Evolutionary conservation across 495 filamentous ascomycete genomes (phyloP).

Genomic region (Aspergillus ellipticus): DNA sequence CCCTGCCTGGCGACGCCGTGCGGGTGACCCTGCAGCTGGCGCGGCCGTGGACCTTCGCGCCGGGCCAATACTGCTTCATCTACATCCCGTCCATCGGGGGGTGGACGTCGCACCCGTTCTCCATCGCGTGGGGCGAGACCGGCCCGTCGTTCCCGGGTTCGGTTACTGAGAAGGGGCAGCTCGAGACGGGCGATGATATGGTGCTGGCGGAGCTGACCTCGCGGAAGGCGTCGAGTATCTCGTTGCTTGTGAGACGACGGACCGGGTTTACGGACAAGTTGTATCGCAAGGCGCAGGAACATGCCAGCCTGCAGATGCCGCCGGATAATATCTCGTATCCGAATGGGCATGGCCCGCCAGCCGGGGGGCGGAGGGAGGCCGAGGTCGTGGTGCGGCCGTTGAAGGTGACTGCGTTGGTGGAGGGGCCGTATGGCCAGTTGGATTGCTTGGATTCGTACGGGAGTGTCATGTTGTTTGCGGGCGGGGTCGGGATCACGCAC

Average conservation of each 20-base stretch:
- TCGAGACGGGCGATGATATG: not conserved
- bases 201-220: not conserved
- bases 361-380: not conserved
- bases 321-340: not conserved
- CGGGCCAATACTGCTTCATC: constrained; percentile 67
- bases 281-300: constrained; percentile 50
- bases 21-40: constrained; percentile 57
- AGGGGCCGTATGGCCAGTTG: constrained; percentile 68
- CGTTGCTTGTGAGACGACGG: constrained; percentile 64
- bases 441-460: constrained; percentile 65
- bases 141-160: not conserved
- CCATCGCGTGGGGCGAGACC: constrained; percentile 34
- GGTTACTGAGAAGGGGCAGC: constrained; percentile 9
- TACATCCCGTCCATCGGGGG: constrained; percentile 66
- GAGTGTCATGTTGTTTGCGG: constrained; percentile 73
- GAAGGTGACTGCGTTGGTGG: constrained; percentile 49
- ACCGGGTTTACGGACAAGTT: constrained; percentile 67
- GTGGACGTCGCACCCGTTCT: constrained; percentile 48
- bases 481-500: constrained; percentile 73
- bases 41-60: constrained; percentile 63
- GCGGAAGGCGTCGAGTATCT: constrained; percentile 38
- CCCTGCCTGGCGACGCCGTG: constrained; percentile 32
- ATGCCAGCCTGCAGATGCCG: constrained; percentile 37
- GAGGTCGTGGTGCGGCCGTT: not conserved
- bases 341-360: not conserved